A percentile compares a stretch with the other conserved stretches of the same genome.
Conservation (phyloP, 305 asterid genomes). For the Petunia hybrid region DNA sequence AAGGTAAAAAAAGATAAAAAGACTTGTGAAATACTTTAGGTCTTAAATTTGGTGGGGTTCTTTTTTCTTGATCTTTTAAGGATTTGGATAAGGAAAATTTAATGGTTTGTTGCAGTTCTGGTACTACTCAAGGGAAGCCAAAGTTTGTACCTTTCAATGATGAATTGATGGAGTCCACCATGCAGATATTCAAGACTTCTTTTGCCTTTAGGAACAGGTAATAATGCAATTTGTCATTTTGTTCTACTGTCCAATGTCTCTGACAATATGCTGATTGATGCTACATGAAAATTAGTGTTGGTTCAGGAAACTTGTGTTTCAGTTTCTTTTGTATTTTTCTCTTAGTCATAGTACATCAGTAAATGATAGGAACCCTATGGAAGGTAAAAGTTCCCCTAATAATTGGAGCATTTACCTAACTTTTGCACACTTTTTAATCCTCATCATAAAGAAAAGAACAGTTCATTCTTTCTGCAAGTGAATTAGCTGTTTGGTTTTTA, state of each 20-base stretch:
- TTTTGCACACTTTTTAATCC: neutral
- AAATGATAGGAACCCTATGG: neutral
- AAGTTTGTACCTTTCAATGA: slow-evolving; percentile 97
- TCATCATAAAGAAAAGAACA: neutral
- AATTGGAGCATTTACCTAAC: neutral
- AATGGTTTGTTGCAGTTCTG: slow-evolving; percentile 67
- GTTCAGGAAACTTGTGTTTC: neutral
- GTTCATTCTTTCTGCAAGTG: neutral
- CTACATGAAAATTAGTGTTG: neutral
- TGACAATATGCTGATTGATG: neutral
- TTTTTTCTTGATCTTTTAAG: neutral
- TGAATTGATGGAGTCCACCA: slow-evolving; percentile 80
- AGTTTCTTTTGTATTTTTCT: neutral
- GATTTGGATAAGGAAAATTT: neutral
- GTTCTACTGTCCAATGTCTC: neutral
- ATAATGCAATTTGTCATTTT: slow-evolving; percentile 19
- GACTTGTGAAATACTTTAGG: neutral
- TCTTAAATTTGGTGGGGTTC: neutral
- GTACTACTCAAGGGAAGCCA: slow-evolving; percentile 97
- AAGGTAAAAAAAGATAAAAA: slow-evolving; percentile 50
- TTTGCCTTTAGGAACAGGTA: slow-evolving; percentile 92
- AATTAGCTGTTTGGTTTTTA: neutral
- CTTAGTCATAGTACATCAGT: neutral
- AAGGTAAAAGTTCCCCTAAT: neutral
- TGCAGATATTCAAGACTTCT: slow-evolving; percentile 89